Base-by-base conservation (phyloP, 441 rosid genomes). In the Eutrema salsugineum region DNA sequence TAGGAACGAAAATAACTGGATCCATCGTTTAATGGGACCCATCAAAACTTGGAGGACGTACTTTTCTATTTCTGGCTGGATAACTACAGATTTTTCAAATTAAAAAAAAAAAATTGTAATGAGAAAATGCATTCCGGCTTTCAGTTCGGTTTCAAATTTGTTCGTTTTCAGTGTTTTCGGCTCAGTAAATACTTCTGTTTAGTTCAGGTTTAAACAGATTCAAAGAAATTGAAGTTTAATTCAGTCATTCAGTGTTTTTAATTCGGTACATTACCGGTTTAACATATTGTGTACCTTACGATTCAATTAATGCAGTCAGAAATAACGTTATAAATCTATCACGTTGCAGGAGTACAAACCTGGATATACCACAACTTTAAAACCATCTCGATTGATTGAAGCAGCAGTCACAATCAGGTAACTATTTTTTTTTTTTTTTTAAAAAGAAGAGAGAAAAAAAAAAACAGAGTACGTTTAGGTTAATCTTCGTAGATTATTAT, bases 301-400 rank as follows among this genome's bases (percentile, higher is more conserved):
- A 39, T 5, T 42, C 16, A 7, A 9, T 46, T 17, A 8, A 46
- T 49, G 54, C 20, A 20, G 2, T 22, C 8, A 40, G 11, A 55
- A 44, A 19, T 36, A 50, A 42, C 6, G 4, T 7, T n/a, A 16
- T 38, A 20, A 35, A 27, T 35, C 15, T 46, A 5, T 14, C 40
- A 51, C 40, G 11, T 2, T 70, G 75, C 71, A 82, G 81, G 78
- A 63, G 1, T 82, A 77, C 48, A 87, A 82, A 78, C 87, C 86
- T 32, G 91, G 90, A 59, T 92, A 86, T 64, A 82, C 86, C 33
- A 90, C 84, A 56, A 65, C 87, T 59, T 77, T 86, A 32, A 88
- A 85, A 78, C 87, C 85, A 86, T 67, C 79, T 55, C 82, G 50
- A 76, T 39, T 77, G 28, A 70, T 81, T 2, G 91, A 90, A 38